Conservation (phyloP, 73 alveolate species). For the Durusdinium trenchii region DNA sequence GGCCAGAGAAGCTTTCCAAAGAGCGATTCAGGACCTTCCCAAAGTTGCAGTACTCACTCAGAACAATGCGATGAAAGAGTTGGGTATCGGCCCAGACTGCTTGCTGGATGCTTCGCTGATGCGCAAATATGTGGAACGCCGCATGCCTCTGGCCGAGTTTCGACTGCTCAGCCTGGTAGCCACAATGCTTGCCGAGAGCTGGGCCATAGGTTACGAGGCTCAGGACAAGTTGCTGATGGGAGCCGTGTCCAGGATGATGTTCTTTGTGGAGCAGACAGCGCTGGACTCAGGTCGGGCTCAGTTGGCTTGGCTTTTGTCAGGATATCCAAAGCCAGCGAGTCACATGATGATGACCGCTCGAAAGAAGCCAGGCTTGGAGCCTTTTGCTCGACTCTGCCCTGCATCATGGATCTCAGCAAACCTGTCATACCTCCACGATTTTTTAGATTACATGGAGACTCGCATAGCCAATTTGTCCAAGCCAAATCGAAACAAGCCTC, state of each 20-base stretch:
- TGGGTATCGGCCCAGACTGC: background rate
- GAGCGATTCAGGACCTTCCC: background rate
- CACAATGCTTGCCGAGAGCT: background rate
- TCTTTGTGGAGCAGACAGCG: background rate
- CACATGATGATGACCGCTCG: background rate
- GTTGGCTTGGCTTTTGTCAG: background rate
- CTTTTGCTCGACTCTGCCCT: background rate
- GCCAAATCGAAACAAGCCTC: background rate
- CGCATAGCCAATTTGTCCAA: background rate
- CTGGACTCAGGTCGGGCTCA: background rate
- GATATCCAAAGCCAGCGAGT: background rate
- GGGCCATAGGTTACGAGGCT: background rate
- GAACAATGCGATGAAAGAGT: background rate
- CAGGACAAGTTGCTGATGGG: background rate
- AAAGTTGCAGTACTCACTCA: background rate
- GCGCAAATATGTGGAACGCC: background rate
- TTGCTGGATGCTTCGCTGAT: background rate
- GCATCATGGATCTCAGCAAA: background rate
- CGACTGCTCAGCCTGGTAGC: background rate
- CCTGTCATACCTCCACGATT: background rate
- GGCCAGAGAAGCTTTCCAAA: constrained; percentile 1
- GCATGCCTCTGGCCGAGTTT: background rate
- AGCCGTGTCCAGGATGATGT: background rate
- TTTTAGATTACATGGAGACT: background rate
- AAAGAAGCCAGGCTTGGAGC: background rate